Percentiles rank a stretch among this genome's conserved stretches.
phyloP scores from a whole-genome alignment of 2,329 filamentous ascomycete genomes.

The Alternaria alternata region DNA sequence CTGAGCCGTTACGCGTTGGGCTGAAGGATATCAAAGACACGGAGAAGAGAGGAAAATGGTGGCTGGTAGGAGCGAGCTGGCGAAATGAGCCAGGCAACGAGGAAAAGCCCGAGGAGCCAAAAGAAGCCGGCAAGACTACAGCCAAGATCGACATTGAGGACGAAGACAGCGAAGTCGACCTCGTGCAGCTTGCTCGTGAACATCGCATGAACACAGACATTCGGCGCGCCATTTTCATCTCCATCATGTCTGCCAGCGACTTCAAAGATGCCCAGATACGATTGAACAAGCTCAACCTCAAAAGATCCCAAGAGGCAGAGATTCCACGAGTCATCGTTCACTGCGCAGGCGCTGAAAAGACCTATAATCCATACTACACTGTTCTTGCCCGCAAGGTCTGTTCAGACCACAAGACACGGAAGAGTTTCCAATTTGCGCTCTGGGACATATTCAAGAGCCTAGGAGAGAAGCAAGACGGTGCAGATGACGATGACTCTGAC shows the following conservation, averaged over 20 bases:
- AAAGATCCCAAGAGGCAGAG: slow-evolving; percentile 84
- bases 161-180: slow-evolving; percentile 63
- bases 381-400: slow-evolving; percentile 83
- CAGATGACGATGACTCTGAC: slow-evolving; percentile 65
- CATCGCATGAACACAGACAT: slow-evolving; percentile 89
- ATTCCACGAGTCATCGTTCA: slow-evolving; percentile 88
- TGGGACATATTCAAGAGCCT: slow-evolving; percentile 87
- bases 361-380: slow-evolving; percentile 93
- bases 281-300: slow-evolving; percentile 82
- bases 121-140: slow-evolving; percentile 34
- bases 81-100: slow-evolving; percentile 54
- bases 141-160: slow-evolving; percentile 24
- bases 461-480: slow-evolving; percentile 76
- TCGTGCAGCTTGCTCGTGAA: slow-evolving; percentile 75
- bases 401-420: slow-evolving; percentile 75
- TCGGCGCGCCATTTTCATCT: slow-evolving; percentile 89
- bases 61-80: slow-evolving; percentile 97
- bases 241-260: slow-evolving; percentile 85
- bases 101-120: slow-evolving; percentile 43
- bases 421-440: slow-evolving; percentile 85
- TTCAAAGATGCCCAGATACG: slow-evolving; percentile 83
- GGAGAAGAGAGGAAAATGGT: slow-evolving; percentile 94
- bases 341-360: slow-evolving; percentile 81
- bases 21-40: slow-evolving; percentile 83
- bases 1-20: slow-evolving; percentile 82